Percentiles rank a stretch among this genome's conserved stretches.
These are phyloP conservation scores for Mycena venus DNA, from an alignment of 768 basidiomycete species.

Conservation along the genomic window DNA sequence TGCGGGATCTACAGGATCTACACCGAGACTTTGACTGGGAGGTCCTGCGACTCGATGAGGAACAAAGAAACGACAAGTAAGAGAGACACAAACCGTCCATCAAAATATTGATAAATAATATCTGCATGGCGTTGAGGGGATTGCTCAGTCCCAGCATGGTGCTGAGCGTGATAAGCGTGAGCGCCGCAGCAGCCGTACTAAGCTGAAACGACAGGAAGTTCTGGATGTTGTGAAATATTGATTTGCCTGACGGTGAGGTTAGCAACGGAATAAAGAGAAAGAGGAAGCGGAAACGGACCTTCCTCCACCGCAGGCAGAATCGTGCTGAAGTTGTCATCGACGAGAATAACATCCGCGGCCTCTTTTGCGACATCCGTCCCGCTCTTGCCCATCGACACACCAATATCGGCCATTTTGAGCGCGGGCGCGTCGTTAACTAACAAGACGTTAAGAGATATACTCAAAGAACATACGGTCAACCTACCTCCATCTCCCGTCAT, in stretches of 20 bases:
- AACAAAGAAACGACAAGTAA: background rate
- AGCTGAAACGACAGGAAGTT: constrained; percentile 98
- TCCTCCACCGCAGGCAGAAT: constrained; percentile 96
- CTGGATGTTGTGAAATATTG: constrained; percentile 99
- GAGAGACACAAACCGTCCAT: constrained; percentile 84
- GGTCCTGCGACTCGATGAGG: constrained; percentile 68
- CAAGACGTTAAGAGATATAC: background rate
- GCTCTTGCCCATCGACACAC: constrained; percentile 97
- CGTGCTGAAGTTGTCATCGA: constrained; percentile 97
- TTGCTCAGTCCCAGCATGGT: constrained; percentile 92
- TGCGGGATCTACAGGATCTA: constrained; percentile 94
- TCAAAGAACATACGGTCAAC: constrained; percentile 39
- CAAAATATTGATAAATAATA: constrained; percentile 98
- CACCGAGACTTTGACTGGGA: constrained; percentile 95
- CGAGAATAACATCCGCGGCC: constrained; percentile 96
- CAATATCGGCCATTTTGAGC: constrained; percentile 97
- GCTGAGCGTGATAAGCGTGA: constrained; percentile 95
- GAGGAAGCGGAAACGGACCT: constrained; percentile 58
- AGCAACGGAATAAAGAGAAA: constrained; percentile 26
- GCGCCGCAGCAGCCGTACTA: constrained; percentile 95
- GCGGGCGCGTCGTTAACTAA: constrained; percentile 96
- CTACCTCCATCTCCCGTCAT: constrained; percentile 98
- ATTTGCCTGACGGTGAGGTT: constrained; percentile 73
- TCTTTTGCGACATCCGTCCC: constrained; percentile 99
- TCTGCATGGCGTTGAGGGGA: constrained; percentile 98